phyloP scores from a whole-genome alignment of 345 rosid genomes.

The Bruguiera parviflora region DNA sequence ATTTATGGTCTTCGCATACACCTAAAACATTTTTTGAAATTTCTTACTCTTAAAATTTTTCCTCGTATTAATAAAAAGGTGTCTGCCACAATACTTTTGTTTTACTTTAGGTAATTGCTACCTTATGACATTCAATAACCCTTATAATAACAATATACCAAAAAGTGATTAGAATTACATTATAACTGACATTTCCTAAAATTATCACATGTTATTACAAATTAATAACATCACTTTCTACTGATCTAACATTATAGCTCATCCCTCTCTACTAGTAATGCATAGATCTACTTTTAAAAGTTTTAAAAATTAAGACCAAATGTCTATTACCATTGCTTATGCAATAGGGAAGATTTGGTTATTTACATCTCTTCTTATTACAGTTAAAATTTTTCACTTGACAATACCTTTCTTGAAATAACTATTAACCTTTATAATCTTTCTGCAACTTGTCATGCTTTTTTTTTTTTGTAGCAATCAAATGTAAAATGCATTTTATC shows the following conservation, averaged over 20 bases:
- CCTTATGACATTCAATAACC: not conserved
- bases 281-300: not conserved
- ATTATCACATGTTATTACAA: not conserved
- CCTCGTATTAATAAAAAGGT: not conserved
- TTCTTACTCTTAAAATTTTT: not conserved
- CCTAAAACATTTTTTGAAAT: not conserved
- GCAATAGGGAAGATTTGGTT: not conserved
- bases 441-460: fast-evolving
- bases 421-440: not conserved
- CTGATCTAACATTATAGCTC: not conserved
- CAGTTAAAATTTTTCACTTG: not conserved
- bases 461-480: not conserved
- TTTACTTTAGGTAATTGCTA: not conserved
- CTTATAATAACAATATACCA: not conserved
- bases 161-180: not conserved
- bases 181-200: not conserved
- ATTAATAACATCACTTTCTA: not conserved
- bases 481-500: not conserved
- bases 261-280: not conserved
- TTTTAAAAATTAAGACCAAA: not conserved
- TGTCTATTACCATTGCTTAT: not conserved
- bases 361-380: not conserved
- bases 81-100: not conserved
- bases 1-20: not conserved
- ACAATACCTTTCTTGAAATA: not conserved